Base-by-base conservation (phyloP, 1,284 basidiomycete genomes). In the Leccinum fuscescens region DNA sequence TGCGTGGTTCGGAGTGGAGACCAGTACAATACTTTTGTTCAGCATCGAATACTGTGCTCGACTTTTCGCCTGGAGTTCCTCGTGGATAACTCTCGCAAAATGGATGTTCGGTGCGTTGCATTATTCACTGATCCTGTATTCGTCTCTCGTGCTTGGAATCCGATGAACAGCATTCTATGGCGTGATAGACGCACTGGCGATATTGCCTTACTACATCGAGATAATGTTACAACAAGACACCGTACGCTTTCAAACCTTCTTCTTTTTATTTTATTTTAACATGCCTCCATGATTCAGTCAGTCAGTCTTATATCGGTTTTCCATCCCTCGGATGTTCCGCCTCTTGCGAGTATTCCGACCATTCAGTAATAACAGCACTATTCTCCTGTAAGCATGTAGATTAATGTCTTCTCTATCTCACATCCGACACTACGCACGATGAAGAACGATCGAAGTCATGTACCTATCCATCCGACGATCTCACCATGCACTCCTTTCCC, bases 401-500 rank as follows among this genome's bases (percentile, higher is more conserved):
- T 17, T 24, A 12, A 35, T 7, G 17, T 3, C 6, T 11, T n/a
- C 31, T 35, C 7, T 22, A 33, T 22, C 14, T 2, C 11, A 3
- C 17, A 14, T 39, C 57, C 63, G 54, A 63, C 59, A 27, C 33
- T 37, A 42, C 2, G 17, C 17, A 14, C 39, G 8, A 31, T 44
- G 11, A 64, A 91, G 88, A 57, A 95, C 93, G 0, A 95, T 95
- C 61, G 92, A 95, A 78, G 92, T 95, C 66, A 95, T 95, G 93
- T 93, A 90, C 71, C 82, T 95, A 37, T 88, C 92, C n/a, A 88
- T 94, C 46, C 82, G 88, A 57, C 80, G 91, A 61, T 94, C 92
- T 0, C 89, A 92, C 69, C 91, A 96, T 66, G 93, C 93, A 1
- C 80, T 96, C 0, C 81, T 93, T 7, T 93, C 93, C 0, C 85